Percentiles rank a stretch among this genome's conserved stretches.
Conservation (phyloP, 2,329 filamentous ascomycete species). For the Fusarium buxicola region DNA sequence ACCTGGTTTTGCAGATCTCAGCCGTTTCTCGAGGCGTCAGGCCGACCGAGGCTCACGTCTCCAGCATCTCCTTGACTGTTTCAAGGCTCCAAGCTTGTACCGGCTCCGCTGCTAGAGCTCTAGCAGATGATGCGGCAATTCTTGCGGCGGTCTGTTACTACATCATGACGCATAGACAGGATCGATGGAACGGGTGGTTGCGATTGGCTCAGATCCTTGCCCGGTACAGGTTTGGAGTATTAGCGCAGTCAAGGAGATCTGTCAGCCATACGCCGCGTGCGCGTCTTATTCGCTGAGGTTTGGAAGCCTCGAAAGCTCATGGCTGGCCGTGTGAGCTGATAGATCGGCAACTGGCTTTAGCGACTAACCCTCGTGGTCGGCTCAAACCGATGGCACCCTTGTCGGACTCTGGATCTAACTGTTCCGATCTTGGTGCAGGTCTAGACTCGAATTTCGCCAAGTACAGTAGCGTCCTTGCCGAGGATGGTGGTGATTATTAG, state of each 20-base stretch:
- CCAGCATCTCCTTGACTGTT: neutral
- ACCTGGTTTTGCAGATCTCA: conserved; percentile 29
- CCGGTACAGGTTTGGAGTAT: too few species aligned
- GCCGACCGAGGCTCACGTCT: conserved; percentile 14
- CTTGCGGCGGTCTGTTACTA: too few species aligned
- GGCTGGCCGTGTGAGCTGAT: conserved; percentile 38
- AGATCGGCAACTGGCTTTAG: conserved; percentile 45
- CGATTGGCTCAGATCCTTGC: too few species aligned
- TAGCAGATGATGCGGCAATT: too few species aligned
- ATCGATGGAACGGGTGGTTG: too few species aligned
- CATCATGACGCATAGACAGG: too few species aligned
- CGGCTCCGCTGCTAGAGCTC: too few species aligned
- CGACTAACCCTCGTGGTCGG: conserved; percentile 42
- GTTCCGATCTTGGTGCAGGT: conserved; percentile 45
- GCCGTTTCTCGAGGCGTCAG: neutral
- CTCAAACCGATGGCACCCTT: conserved; percentile 45
- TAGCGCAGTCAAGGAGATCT: too few species aligned
- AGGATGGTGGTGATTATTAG: conserved; percentile 12
- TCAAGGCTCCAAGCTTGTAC: too few species aligned
- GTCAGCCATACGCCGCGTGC: conserved; percentile 21
- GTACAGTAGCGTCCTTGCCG: conserved; percentile 8
- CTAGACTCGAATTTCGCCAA: conserved; percentile 35
- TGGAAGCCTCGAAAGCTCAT: conserved; percentile 28
- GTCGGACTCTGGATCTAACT: conserved; percentile 42
- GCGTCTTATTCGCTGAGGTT: conserved; percentile 29